Evolutionary conservation across 768 basidiomycete genomes (phyloP), one percentile per base, ranked within the genome.

Genomic region (Brasilioporus rufonigricans): DNA sequence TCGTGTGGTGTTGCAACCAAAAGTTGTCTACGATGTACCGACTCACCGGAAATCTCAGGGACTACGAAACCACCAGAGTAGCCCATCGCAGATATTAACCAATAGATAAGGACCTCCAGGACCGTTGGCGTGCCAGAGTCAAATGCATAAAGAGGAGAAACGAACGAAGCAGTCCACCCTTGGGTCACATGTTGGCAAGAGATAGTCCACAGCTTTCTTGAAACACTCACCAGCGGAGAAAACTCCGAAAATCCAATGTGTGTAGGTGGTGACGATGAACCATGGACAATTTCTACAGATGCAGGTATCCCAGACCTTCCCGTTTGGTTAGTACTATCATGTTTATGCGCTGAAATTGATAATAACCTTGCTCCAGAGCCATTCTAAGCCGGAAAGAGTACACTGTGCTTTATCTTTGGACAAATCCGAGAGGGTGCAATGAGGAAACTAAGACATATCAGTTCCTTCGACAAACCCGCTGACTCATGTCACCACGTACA

Each of bases 151-250:
- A 81, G 71, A 31, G 72, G 68, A 3, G 80, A 77, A 18, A 82
- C 77, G 50, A 79, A 84, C 4, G 77, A 82, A 29, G 75, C 67
- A 2, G 76, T 80, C 77, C 81, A 79, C 21, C 80, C 84, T 86
- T 50, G 58, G 19, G 33, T 43, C 29, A 48, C 33, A 24, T 19
- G 51, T 65, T 31, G 24, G 54, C 26, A 54, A 44, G 39, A 16
- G 12, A 18, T 24, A 27, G 2, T 21, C 27, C 23, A 19, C 3
- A 27, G 23, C 18, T 16, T 43, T 29, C 9, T 44, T 35, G 23
- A 54, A 45, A n/a, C 31, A 58, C 71, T 43, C 39, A 73, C 77
- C 74, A 41, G 54, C 44, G 19, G 76, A 73, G 58, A 78, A 78
- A 11, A 65, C 70, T 7, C 77, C 77, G 33, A 78, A 76, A 8